Base-by-base conservation (phyloP, 306 rosid genomes). In the Rosa persica region DNA sequence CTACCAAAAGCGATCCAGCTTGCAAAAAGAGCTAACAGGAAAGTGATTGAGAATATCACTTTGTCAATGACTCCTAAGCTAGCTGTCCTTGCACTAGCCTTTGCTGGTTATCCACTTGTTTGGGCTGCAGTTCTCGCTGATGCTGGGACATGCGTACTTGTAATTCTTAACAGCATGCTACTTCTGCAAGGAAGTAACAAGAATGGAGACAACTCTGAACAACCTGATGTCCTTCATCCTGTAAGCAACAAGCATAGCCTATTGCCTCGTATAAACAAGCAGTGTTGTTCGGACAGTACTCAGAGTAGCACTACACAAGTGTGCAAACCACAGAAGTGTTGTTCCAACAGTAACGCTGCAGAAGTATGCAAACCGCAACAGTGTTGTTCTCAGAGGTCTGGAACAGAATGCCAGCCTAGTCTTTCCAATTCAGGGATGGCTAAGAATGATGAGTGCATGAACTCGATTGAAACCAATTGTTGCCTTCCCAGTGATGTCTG, bases 111-210 rank as follows among this genome's bases (percentile, higher is more conserved):
- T 80, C 98, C 98, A 15, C 86, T 91, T 27, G 89, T 95, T 66
- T 92, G 98, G 98, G 98, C 98, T 20, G 98, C 98, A 60, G 98
- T 95, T 86, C 91, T 92, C n/a, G 98, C 97, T 10, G 98, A 95
- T 83, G 97, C 89, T 43, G 98, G 98, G 76, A 93, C 97, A 11
- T 95, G 98, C 67, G 4, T 95, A 55, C 81, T 91, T 22, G 98
- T 95, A 38, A 95, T 91, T 69, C 79, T 92, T 16, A 95, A 95
- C 83, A 95, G 98, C 87, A 95, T 95, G 98, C 82, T 92, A n/a
- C 90, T 95, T 73, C 77, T 95, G 79, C 76, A 6, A 38, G 88
- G 72, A 38, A 76, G 82, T 10, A 62, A 82, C 72, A 80, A 84
- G 10, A 92, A 78, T 68, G 64, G 79, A 23, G 86, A 88, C 43